Evolutionary conservation across 164 flowering plant species (phyloP).

Genomic region (Houttuynia cordata): DNA sequence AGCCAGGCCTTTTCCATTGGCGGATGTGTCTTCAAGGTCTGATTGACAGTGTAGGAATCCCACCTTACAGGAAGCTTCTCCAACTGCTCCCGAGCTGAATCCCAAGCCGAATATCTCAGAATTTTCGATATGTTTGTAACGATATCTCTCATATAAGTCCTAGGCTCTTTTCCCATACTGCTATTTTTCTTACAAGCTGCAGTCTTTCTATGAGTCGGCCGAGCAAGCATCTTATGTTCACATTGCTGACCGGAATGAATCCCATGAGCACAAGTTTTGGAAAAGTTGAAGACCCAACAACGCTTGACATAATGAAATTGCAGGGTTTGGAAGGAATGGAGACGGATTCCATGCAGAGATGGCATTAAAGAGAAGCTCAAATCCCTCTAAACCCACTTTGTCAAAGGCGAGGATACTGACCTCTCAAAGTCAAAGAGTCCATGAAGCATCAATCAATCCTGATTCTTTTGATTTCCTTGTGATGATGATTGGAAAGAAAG

Average conservation of each 20-base stretch:
- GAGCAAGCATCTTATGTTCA: constrained; percentile 10
- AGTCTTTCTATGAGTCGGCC: constrained; percentile 5
- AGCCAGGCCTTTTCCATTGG: constrained; percentile 91
- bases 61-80: constrained; percentile 40
- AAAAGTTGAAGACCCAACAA: neutral
- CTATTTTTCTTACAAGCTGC: constrained; percentile 8
- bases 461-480: too few relatives aligned
- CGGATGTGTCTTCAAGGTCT: constrained; percentile 79
- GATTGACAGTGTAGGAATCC: constrained; percentile 75
- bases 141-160: constrained; percentile 39
- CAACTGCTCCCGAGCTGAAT: constrained; percentile 52
- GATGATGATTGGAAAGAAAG: too few relatives aligned
- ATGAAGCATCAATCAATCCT: neutral
- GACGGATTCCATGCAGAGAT: constrained; percentile 5
- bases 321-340: neutral
- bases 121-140: constrained; percentile 40
- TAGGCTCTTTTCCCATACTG: constrained; percentile 16
- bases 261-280: constrained; percentile 7
- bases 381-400: neutral
- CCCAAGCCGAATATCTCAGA: constrained; percentile 68
- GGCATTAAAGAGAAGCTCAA: constrained; percentile 10
- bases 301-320: neutral
- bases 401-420: too few relatives aligned
- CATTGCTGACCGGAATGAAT: constrained; percentile 18
- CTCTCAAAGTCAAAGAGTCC: neutral